Conservation (phyloP, 2,329 filamentous ascomycete genomes). For the Stagonosporopsis vannaccii region DNA sequence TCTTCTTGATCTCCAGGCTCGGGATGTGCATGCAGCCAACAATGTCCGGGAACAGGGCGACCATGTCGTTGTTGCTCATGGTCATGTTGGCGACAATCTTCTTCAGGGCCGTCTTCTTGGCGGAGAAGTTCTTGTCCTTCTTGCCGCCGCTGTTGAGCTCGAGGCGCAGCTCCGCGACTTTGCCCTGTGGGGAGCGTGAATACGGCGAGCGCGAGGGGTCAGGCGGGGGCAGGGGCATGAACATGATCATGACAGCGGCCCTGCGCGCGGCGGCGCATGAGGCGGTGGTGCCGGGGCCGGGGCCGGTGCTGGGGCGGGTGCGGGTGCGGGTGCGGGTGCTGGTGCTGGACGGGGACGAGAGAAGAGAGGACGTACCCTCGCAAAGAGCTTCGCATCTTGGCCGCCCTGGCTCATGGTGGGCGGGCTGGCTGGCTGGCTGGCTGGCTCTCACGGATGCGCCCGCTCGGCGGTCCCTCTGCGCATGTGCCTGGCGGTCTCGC, state of each 20-base stretch:
- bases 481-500: conserved; percentile 42
- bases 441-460: conserved; percentile 31
- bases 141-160: conserved; percentile 94
- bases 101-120: conserved; percentile 98
- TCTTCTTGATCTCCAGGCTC: conserved; percentile 98
- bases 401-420: conserved; percentile 70
- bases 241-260: conserved; percentile 43
- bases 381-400: conserved; percentile 99
- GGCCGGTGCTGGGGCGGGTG: too few species aligned
- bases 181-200: conserved; percentile 74
- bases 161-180: conserved; percentile 94
- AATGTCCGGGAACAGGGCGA: conserved; percentile 93
- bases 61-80: conserved; percentile 99
- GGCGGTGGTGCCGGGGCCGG: too few species aligned
- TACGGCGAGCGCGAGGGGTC: conserved; percentile 62
- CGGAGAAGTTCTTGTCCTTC: conserved; percentile 95
- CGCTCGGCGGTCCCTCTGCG: conserved; percentile 26
- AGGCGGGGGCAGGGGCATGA: conserved; percentile 46
- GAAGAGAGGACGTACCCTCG: conserved; percentile 73
- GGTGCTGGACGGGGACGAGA: too few species aligned
- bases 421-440: neutral
- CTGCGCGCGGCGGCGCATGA: neutral
- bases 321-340: too few species aligned
- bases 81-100: conserved; percentile 99
- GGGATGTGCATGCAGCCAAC: conserved; percentile 94